Evolutionary conservation across 495 filamentous ascomycete species (phyloP), one percentile per base, ranked within the genome.

Genomic region (Hyaloscypha hepaticicola): DNA sequence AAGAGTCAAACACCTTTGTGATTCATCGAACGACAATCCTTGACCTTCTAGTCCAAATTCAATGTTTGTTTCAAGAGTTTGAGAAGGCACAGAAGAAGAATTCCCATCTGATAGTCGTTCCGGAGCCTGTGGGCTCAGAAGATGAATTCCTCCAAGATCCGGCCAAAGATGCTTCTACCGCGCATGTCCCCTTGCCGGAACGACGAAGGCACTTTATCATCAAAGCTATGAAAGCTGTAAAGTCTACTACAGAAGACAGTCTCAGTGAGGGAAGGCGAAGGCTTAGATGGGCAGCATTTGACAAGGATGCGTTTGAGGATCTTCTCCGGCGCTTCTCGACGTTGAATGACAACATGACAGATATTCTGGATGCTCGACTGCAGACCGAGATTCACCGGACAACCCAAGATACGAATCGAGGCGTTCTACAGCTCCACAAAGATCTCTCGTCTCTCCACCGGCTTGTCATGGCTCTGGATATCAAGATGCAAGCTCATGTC

Each of bases 341-440:
- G 4, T 61, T 80, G 50, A 80, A 80, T 65, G 77, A 80, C 66
- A 77, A 69, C 68, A 80, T 80, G 75, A 80, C 77, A 34, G 72
- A 73, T 56, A 77, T 80, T 12, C 66, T 79, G 16, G 78, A 80
- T 59, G 73, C 74, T 21, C 65, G 72, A 0, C 70, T 79, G 75
- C 78, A 80, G 60, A 70, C 73, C 14, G 78, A 80, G 67, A 79
- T 80, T 41, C 72, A 76, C 31, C 70, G 77, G 27, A 77, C 75
- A 9, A 76, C 78, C 16, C 76, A 79, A 57, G 76, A 78, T 61
- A 79, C 77, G n/a, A 79, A 80, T 58, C 69, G 76, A 2, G 76
- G 78, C 0, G 73, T 80, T 22, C 72, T 80, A 9, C 76, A 79
- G 59, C 73, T 80, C 19, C 76, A 78, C 55, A 76, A 75, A 64